These are phyloP conservation scores for Nicotiana benthamiana DNA, from an alignment of 257 asterid genomes.

Conservation along the genomic window DNA sequence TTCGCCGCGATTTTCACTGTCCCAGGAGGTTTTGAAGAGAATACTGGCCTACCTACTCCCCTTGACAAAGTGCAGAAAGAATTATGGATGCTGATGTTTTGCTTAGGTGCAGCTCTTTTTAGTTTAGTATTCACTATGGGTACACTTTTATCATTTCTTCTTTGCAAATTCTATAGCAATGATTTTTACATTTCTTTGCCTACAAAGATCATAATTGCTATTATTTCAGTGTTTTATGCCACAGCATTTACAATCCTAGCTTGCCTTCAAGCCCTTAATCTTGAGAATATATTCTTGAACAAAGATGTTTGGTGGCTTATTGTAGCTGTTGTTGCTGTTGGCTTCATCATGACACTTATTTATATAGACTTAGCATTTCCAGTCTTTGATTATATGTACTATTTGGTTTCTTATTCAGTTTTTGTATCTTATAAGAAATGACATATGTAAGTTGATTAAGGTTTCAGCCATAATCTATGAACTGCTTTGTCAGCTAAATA, in stretches of 20 bases:
- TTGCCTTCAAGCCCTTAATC: constrained; percentile 3
- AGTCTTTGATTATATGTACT: background rate
- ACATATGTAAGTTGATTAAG: background rate
- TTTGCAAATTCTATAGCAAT: background rate
- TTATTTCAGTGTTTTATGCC: constrained; percentile 1
- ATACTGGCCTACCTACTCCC: background rate
- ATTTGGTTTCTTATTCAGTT: background rate
- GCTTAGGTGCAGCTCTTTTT: constrained; percentile 5
- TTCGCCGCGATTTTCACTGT: constrained; percentile 15
- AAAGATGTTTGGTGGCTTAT: constrained; percentile 8
- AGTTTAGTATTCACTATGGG: constrained; percentile 5
- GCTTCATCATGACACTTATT: background rate
- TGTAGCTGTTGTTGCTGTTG: constrained; percentile 3
- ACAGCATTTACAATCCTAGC: constrained; percentile 3
- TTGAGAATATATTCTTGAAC: constrained; percentile 9
- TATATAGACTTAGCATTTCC: background rate
- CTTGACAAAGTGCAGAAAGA: background rate
- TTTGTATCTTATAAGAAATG: background rate
- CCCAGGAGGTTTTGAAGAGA: constrained; percentile 14
- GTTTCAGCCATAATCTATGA: background rate
- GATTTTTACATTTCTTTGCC: constrained; percentile 11
- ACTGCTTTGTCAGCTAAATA: too few relatives aligned
- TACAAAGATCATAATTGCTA: background rate
- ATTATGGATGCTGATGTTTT: constrained; percentile 3
- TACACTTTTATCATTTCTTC: background rate